Conservation (phyloP, 2,329 filamentous ascomycete genomes). For the Aaosphaeria arxii region DNA sequence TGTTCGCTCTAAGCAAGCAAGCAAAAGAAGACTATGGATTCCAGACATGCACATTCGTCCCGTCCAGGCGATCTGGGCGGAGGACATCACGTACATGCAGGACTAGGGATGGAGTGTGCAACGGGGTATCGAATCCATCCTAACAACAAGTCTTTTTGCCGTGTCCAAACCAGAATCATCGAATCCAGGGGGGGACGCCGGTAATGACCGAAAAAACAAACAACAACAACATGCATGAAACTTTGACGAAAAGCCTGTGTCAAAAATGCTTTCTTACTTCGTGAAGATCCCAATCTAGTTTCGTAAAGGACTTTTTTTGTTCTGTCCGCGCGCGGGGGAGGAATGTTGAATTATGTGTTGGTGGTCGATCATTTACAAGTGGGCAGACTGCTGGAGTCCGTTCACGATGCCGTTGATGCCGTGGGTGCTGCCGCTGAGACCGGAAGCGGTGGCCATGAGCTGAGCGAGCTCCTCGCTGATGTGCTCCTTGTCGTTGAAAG, state of each 20-base stretch:
- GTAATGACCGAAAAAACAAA: constrained; percentile 8
- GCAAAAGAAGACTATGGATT: no score
- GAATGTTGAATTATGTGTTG: not conserved
- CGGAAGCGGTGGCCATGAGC: constrained; percentile 21
- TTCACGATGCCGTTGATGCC: constrained; percentile 19
- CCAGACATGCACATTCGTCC: no score
- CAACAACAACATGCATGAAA: constrained; percentile 3
- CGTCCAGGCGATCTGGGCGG: no score
- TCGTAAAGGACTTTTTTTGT: not conserved
- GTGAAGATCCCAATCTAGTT: not conserved
- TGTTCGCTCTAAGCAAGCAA: no score
- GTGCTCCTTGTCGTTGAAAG: constrained; percentile 44
- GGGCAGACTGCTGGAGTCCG: constrained; percentile 18
- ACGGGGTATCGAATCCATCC: constrained; percentile 23
- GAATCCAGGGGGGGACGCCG: constrained; percentile 6
- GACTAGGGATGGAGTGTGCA: constrained; percentile 3
- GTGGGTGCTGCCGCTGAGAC: constrained; percentile 15
- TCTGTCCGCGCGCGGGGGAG: no score
- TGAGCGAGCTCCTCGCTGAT: constrained; percentile 37
- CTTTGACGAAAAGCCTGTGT: constrained; percentile 15
- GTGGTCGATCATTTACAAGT: constrained; percentile 20
- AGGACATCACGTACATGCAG: no score
- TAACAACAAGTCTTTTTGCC: constrained; percentile 8
- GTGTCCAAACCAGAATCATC: constrained; percentile 10
- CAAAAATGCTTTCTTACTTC: constrained; percentile 4